Base-by-base conservation (phyloP, 2,329 filamentous ascomycete genomes). In the Macrophomina phaseolina region DNA sequence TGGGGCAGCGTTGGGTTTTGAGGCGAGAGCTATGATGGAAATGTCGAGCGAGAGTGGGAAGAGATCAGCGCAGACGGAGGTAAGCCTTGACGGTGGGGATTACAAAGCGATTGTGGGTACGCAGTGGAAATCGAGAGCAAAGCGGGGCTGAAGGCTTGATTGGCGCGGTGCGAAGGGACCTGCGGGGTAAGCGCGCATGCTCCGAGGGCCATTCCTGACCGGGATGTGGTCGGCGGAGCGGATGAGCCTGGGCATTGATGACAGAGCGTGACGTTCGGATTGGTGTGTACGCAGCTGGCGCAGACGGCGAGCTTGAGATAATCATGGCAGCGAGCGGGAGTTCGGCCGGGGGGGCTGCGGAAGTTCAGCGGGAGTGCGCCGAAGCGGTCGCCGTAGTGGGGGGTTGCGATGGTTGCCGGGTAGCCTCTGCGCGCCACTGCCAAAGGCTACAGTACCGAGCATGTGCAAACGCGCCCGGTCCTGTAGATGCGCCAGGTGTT, bases 291-390 rank as follows among this genome's bases (percentile, higher is more conserved):
- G 42, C 42, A 45, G 42, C 11, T 45, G 9, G 42, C 16, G 42
- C 11, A 9, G 42, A n/a, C 42, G 16, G 42, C 42, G 16, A 45
- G 42, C 7, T 14, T 45, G 5, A n/a, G 12, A 2, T 45, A 5
- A n/a, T 45, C 11, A n/a, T 14, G 23, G 42, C 7, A n/a, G 16
- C 42, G 42, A 16, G 8, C 18, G 42, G 9, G 38, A 12, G 5
- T 18, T 18, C 9, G 16, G 28, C 28, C 40, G 23, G 38, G 8
- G 12, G 38, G 12, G 2, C 42, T 30, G 23, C 55, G 55, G 55
- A 60, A 60, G 55, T 60, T 60, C 55, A 48, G 55, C 55, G 55
- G 1, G 36, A 38, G 36, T 38, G 36, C 36, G 36, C 36, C 36
- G 36, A 38, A 38, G 36, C 36, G 36, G 36, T 38, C 36, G 36